Percentiles rank a stretch among this genome's conserved stretches.
Conservation (phyloP, 2,329 filamentous ascomycete species). For the Diplocarpon rosae region DNA sequence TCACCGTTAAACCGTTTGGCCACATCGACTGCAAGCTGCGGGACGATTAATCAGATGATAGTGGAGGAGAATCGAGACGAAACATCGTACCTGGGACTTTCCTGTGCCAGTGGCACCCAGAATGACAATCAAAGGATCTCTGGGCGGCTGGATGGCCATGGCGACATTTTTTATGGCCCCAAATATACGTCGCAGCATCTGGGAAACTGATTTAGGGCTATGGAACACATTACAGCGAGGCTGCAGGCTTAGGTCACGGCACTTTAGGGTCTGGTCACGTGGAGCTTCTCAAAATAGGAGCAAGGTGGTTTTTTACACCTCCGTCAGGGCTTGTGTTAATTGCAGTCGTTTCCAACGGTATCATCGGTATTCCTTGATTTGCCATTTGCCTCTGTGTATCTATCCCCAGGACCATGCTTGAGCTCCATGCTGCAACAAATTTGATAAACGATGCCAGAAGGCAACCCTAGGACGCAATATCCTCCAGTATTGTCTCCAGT, state of each 20-base stretch:
- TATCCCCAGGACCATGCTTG: neutral
- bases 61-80: neutral
- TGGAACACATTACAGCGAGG: too few species aligned
- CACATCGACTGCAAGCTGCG: constrained; percentile 61
- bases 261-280: too few species aligned
- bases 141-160: constrained; percentile 29
- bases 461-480: constrained; percentile 35
- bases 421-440: neutral
- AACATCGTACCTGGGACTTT: constrained; percentile 62
- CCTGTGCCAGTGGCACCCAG: constrained; percentile 88
- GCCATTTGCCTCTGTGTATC: neutral
- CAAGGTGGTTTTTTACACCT: too few species aligned
- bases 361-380: neutral
- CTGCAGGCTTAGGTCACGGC: too few species aligned
- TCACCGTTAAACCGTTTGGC: constrained; percentile 79
- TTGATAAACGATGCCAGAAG: neutral
- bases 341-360: too few species aligned
- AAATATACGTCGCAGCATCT: constrained; percentile 14
- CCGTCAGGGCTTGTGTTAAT: too few species aligned
- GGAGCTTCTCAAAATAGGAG: too few species aligned
- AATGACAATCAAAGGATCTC: constrained; percentile 62
- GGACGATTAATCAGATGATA: constrained; percentile 6
- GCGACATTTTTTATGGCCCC: constrained; percentile 7
- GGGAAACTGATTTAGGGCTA: neutral
- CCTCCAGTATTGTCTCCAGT: constrained; percentile 78